A percentile compares a stretch with the other conserved stretches of the same genome.
These are phyloP conservation scores for Hibiscus trionum DNA, from an alignment of 345 rosid genomes.

Conservation along the genomic window DNA sequence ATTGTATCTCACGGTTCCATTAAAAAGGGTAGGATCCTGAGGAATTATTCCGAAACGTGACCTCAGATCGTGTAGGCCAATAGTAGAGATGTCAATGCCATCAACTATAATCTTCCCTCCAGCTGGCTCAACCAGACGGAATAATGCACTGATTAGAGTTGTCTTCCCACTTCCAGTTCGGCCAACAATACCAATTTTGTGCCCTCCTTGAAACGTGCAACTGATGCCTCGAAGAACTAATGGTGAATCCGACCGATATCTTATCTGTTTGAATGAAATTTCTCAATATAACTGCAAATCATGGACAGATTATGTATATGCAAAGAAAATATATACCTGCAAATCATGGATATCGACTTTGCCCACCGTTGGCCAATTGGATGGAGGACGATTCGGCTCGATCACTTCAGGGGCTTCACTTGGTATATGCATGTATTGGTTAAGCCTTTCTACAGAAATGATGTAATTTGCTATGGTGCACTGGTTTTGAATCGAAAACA, in stretches of 20 bases:
- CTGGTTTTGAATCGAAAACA: constrained; percentile 72
- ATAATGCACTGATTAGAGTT: constrained; percentile 77
- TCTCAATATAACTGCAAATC: constrained; percentile 4
- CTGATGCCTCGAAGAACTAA: constrained; percentile 75
- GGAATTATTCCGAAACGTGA: constrained; percentile 84
- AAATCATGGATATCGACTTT: constrained; percentile 71
- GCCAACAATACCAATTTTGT: constrained; percentile 90
- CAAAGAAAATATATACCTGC: constrained; percentile 38
- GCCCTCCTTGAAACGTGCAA: constrained; percentile 81
- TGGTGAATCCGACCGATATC: constrained; percentile 63
- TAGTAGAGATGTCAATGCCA: constrained; percentile 62
- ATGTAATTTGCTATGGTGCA: constrained; percentile 78
- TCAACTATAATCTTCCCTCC: constrained; percentile 80
- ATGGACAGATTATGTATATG: not conserved
- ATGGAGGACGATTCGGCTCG: constrained; percentile 62
- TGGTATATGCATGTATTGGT: constrained; percentile 76
- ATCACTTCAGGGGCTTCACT: constrained; percentile 86
- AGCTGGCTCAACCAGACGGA: constrained; percentile 81
- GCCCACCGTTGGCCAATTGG: constrained; percentile 77
- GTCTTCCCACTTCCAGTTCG: constrained; percentile 96
- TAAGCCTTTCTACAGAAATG: constrained; percentile 87
- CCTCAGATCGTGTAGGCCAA: constrained; percentile 84
- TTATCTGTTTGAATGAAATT: constrained; percentile 37
- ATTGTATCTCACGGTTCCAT: constrained; percentile 87
- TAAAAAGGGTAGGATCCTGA: constrained; percentile 87